Evolutionary conservation across 2,329 filamentous ascomycete species (phyloP), one percentile per base, ranked within the genome.

Genomic region (Lasiodiplodia hormozganensis): DNA sequence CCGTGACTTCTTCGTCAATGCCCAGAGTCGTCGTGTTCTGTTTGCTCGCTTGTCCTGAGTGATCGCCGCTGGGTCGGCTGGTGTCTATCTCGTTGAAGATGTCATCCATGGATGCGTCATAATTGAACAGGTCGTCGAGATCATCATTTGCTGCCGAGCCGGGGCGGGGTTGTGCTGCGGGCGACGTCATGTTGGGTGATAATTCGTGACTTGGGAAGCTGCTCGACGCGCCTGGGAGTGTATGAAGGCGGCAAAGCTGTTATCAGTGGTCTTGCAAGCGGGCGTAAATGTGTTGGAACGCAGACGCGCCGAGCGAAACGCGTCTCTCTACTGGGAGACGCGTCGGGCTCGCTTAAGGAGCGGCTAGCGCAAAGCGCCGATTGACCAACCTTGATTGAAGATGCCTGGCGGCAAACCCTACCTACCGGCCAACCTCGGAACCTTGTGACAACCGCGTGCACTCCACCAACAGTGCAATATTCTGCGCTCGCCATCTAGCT

Each of bases 1-100:
- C 86, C 67, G 92, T 90, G 65, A 99, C 87, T 74, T 97, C 93
- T 75, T 96, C 89, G 72, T 98, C 94, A 68, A 97, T 89, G 56
- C 94, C 94, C 2, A 97, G 81, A 0, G 85, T 85, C 25, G 58
- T 16, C 5, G 36, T 49, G 10, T 51, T 36, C 34, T 68, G 36
- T 6, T 57, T 47, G 28, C 28, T 73, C n/a, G 53, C 7, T 65
- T 62, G 25, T 51, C 70, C 67, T 40, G 70, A 70, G 51, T 76
- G 51, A 21, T 69, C 70, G 38, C 68, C 67, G 38, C 25, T 51
- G n/a, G 40, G 4, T 6, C 38, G 40, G 38, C 36, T 34, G 34
- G 70, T 70, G 40, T 77, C 76, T 53, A 65, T 74, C 54, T 82
- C 81, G 65, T 80, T 77, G 38, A 86, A 78, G 66, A 86, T 80